Percentiles rank a stretch among this genome's conserved stretches.
These are phyloP conservation scores for Fremontodendron californicum DNA, from an alignment of 345 rosid species.

Conservation along the genomic window DNA sequence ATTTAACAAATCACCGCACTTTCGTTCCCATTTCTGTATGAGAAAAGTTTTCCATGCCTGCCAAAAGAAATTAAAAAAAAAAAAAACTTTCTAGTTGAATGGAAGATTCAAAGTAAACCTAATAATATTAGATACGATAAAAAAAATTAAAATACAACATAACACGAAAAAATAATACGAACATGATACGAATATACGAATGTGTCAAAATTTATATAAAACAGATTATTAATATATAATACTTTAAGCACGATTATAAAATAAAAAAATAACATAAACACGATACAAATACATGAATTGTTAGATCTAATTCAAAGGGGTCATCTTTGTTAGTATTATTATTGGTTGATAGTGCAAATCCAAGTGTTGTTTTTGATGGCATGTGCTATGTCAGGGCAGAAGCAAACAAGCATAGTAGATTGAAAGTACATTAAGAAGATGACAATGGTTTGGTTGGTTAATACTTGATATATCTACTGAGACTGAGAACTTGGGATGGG, in stretches of 20 bases:
- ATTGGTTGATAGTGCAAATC: not conserved
- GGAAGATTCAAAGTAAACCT: too few species aligned
- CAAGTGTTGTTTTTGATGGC: conserved; percentile 6
- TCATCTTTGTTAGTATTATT: not conserved
- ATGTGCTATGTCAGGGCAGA: not conserved
- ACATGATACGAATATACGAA: too few species aligned
- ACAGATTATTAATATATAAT: too few species aligned
- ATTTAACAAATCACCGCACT: not conserved
- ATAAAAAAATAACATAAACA: too few species aligned
- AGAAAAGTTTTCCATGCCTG: not conserved
- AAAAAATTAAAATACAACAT: too few species aligned
- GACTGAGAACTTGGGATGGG: not conserved
- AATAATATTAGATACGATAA: too few species aligned
- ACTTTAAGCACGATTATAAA: too few species aligned
- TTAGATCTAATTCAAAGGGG: too few species aligned
- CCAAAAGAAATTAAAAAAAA: not conserved
- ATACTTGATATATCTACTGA: not conserved
- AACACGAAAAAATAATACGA: too few species aligned
- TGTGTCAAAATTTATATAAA: too few species aligned
- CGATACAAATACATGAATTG: too few species aligned
- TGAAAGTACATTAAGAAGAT: not conserved
- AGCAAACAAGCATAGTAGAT: not conserved
- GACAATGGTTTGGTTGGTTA: conserved; percentile 1
- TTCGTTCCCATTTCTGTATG: not conserved
- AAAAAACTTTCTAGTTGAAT: not conserved